Percentiles rank a stretch among this genome's conserved stretches.
These are phyloP conservation scores for Cytospora schulzeri DNA, from an alignment of 2,329 filamentous ascomycete species.

Conservation along the genomic window DNA sequence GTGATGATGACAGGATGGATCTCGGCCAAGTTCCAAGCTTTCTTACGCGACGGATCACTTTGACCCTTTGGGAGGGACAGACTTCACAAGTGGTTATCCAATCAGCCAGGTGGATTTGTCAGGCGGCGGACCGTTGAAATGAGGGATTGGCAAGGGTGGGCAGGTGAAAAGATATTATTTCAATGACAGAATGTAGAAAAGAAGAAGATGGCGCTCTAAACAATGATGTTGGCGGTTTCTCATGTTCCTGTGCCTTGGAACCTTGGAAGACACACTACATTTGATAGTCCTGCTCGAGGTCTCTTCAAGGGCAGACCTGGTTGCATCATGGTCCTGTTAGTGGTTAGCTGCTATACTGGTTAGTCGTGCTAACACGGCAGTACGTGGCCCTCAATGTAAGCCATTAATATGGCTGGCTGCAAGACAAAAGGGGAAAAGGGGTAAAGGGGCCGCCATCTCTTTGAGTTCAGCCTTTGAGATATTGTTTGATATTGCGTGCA, in stretches of 20 bases:
- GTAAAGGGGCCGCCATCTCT: background rate
- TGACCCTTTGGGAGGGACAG: background rate
- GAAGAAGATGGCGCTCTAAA: background rate
- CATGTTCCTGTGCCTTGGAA: background rate
- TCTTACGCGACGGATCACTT: background rate
- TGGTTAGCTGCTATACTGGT: background rate
- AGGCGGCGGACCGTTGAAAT: background rate
- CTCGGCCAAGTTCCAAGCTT: background rate
- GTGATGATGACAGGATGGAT: background rate
- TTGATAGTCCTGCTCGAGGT: background rate
- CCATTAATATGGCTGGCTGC: background rate
- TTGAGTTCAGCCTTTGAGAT: background rate
- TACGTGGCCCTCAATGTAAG: background rate
- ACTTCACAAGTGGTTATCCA: constrained; percentile 1
- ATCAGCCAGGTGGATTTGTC: background rate
- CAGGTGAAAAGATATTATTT: background rate
- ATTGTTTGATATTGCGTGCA: background rate
- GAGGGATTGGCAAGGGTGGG: background rate
- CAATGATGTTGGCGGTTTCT: background rate
- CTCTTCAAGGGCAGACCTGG: background rate
- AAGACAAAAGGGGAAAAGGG: background rate
- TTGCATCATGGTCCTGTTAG: background rate
- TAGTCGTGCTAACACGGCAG: background rate
- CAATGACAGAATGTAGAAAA: background rate
- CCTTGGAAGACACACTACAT: background rate